Base-by-base conservation (phyloP, 768 basidiomycete species). In the Naganishia vishniacii region DNA sequence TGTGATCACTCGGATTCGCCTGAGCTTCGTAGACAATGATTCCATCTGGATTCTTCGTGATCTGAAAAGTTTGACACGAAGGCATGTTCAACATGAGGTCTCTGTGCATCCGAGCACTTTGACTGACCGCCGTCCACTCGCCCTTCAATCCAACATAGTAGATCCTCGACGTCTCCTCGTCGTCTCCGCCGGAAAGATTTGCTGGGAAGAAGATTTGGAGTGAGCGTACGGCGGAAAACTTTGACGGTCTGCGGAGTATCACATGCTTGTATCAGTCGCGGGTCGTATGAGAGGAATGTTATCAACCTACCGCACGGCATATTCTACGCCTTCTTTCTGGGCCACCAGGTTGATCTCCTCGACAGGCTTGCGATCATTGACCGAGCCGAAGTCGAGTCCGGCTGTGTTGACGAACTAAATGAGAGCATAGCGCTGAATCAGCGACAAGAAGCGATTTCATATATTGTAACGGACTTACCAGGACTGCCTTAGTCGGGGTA, bases 131-230 rank as follows among this genome's bases (percentile, higher is more conserved):
- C 28, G 66, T 70, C 61, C 64, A 70, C 34, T 84, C 82, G 1
- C 92, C 92, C 18, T 89, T 79, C 72, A 94, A 86, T 15, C 91
- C 91, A 26, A 94, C 73, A 71, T 91, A 94, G 71, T 89, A 93
- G 11, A 94, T 79, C 28, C 85, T 82, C 0, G 83, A 84, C 0
- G 83, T 84, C 15, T 90, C 87, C 12, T 87, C 88, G 2, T 75
- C 74, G 26, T 71, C 71, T 32, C 89, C 89, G 73, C 87, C 88
- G 2, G 86, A 84, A n/a, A 71, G 69, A 64, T 79, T 79, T 1
- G 82, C 81, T 2, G 91, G 89, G 70, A 94, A 84, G 74, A 87
- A 91, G 8, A 94, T 71, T 1, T 90, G 88, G n/a, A 95, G 72
- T 8, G 84, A 86, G 4, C 88, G 86, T 1, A 91, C 77, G 58